Percentiles rank a stretch among this genome's conserved stretches.
Conservation (phyloP, 495 filamentous ascomycete genomes). For the Ramalina intermedia region DNA sequence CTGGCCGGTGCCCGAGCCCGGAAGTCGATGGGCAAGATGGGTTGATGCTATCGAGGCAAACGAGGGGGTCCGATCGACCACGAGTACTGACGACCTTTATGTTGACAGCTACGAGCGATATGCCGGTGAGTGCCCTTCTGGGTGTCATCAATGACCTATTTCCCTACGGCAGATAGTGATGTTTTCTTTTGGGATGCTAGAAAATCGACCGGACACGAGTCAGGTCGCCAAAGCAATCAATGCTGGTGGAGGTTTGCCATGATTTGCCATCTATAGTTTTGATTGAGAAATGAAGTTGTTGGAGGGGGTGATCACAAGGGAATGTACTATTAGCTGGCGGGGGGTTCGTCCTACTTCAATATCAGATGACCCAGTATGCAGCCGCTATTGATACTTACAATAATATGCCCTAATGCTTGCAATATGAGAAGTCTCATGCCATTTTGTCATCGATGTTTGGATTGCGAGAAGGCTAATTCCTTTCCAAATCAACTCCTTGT, state of each 20-base stretch:
- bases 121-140: constrained; percentile 33
- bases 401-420: too few relatives aligned
- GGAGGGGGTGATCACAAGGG: neutral
- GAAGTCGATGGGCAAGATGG: constrained; percentile 63
- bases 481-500: too few relatives aligned
- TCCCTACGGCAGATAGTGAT: constrained; percentile 11
- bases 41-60: constrained; percentile 67
- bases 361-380: too few relatives aligned
- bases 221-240: constrained; percentile 45
- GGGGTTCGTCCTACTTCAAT: too few relatives aligned
- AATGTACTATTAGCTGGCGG: neutral
- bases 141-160: constrained; percentile 1
- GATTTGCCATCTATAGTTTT: neutral
- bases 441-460: too few relatives aligned
- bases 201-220: constrained; percentile 47
- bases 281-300: neutral
- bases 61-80: constrained; percentile 60
- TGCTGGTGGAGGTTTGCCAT: constrained; percentile 38
- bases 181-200: constrained; percentile 17
- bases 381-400: too few relatives aligned
- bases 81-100: constrained; percentile 60
- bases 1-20: constrained; percentile 59
- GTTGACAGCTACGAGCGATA: constrained; percentile 56
- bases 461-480: too few relatives aligned
- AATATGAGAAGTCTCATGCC: too few relatives aligned